These are phyloP conservation scores for Lactifluus subvellereus DNA, from an alignment of 768 basidiomycete species.

Conservation along the genomic window DNA sequence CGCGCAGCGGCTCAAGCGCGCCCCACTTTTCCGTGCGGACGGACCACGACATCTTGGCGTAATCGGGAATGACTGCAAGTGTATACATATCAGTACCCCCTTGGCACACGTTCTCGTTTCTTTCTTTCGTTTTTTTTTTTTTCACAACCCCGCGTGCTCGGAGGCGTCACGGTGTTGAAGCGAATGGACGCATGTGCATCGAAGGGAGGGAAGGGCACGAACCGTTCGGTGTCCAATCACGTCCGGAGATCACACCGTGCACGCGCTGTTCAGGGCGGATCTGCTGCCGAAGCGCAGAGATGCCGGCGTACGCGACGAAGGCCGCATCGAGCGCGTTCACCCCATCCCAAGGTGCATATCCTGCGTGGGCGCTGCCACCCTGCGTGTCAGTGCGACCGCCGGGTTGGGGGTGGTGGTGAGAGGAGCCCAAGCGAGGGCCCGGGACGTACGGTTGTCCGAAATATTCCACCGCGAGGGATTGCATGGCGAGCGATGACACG, in stretches of 20 bases:
- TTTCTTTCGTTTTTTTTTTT: neutral
- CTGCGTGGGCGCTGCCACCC: slow-evolving; percentile 61
- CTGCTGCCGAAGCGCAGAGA: slow-evolving; percentile 82
- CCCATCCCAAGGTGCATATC: slow-evolving; percentile 82
- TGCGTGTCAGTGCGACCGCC: neutral
- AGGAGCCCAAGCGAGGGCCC: neutral
- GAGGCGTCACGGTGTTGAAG: neutral
- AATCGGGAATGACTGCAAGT: slow-evolving; percentile 71
- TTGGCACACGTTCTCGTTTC: neutral
- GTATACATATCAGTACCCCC: neutral
- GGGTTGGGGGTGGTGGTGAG: neutral
- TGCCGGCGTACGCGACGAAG: slow-evolving; percentile 71
- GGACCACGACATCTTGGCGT: slow-evolving; percentile 67
- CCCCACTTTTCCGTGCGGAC: slow-evolving; percentile 60
- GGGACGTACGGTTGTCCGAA: slow-evolving; percentile 61
- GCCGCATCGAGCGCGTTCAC: slow-evolving; percentile 86
- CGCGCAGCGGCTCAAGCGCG: slow-evolving; percentile 48
- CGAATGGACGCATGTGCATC: neutral
- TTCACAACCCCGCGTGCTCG: neutral
- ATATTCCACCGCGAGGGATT: slow-evolving; percentile 62
- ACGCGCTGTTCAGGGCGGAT: slow-evolving; percentile 76
- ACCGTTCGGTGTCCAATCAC: slow-evolving; percentile 68
- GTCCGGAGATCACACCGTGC: slow-evolving; percentile 70
- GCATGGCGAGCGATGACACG: slow-evolving; percentile 56
- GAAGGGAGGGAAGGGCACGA: slow-evolving; percentile 18